These are phyloP conservation scores for Termitomyces sp. DNA, from an alignment of 768 basidiomycete species.

Conservation along the genomic window DNA sequence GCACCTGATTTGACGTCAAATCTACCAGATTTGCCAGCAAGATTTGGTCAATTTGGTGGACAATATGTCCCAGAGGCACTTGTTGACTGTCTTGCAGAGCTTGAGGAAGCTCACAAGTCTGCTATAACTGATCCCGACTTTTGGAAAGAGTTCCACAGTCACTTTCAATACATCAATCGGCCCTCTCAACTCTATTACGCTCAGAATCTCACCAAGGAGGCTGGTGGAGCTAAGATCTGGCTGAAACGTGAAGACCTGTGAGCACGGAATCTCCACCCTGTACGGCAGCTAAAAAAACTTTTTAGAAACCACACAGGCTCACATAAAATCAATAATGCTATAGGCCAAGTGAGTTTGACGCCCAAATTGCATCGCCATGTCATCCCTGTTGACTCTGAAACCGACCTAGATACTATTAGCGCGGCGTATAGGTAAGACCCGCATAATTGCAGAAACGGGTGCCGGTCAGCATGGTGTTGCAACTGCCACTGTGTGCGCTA, in stretches of 20 bases:
- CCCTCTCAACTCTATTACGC: slow-evolving; percentile 91
- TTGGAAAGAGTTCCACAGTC: slow-evolving; percentile 84
- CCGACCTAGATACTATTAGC: slow-evolving; percentile 79
- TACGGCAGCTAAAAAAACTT: slow-evolving; percentile 4
- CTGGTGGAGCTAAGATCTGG: slow-evolving; percentile 96
- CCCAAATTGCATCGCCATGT: neutral
- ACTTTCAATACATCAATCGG: slow-evolving; percentile 92
- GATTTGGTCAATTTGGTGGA: slow-evolving; percentile 95
- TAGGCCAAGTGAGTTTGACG: slow-evolving; percentile 68
- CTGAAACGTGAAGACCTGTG: slow-evolving; percentile 92
- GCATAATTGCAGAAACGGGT: slow-evolving; percentile 98
- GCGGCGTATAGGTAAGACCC: slow-evolving; percentile 87
- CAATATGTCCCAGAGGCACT: slow-evolving; percentile 97
- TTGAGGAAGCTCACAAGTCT: slow-evolving; percentile 85
- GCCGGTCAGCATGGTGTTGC: slow-evolving; percentile 99
- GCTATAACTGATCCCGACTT: slow-evolving; percentile 88
- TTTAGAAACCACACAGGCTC: slow-evolving; percentile 94
- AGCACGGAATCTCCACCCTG: slow-evolving; percentile 19
- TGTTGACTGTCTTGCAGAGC: slow-evolving; percentile 87
- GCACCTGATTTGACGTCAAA: slow-evolving; percentile 27
- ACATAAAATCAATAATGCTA: slow-evolving; percentile 99
- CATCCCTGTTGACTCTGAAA: neutral
- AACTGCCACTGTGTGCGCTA: slow-evolving; percentile 96
- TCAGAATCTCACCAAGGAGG: slow-evolving; percentile 82
- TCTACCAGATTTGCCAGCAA: slow-evolving; percentile 55